phyloP scores from a whole-genome alignment of 768 basidiomycete species.

The Hysterangium stoloniferum region DNA sequence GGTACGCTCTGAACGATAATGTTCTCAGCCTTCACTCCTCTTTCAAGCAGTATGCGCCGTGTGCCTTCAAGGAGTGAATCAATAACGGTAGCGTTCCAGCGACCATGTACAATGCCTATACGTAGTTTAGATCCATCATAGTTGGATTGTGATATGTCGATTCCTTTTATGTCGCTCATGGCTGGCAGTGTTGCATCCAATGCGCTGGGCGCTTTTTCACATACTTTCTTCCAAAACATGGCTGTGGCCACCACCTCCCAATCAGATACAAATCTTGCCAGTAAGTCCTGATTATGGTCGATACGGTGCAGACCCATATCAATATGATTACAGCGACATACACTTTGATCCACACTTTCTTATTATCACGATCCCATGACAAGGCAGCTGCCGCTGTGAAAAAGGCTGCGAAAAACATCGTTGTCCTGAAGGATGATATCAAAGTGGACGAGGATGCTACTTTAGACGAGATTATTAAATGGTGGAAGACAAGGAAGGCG shows the following conservation, averaged over 20 bases:
- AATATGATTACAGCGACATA: constrained; percentile 50
- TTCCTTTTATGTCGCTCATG: constrained; percentile 70
- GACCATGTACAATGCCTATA: constrained; percentile 87
- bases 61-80: constrained; percentile 78
- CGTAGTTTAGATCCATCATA: constrained; percentile 79
- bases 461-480: constrained; percentile 55
- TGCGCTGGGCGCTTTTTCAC: constrained; percentile 23
- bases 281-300: background rate
- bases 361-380: constrained; percentile 52
- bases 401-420: constrained; percentile 58
- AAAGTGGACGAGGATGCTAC: constrained; percentile 36
- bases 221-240: constrained; percentile 29
- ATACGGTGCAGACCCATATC: background rate
- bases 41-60: constrained; percentile 67
- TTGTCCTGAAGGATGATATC: constrained; percentile 51
- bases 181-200: background rate
- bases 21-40: constrained; percentile 83
- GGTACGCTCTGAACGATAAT: constrained; percentile 90
- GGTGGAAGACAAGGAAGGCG: constrained; percentile 45
- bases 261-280: background rate
- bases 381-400: constrained; percentile 70
- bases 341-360: constrained; percentile 67
- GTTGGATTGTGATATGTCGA: constrained; percentile 46
- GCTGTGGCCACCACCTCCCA: background rate
- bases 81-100: constrained; percentile 91